Conservation (phyloP, 345 rosid species). For the Odontarrhena argentea region DNA sequence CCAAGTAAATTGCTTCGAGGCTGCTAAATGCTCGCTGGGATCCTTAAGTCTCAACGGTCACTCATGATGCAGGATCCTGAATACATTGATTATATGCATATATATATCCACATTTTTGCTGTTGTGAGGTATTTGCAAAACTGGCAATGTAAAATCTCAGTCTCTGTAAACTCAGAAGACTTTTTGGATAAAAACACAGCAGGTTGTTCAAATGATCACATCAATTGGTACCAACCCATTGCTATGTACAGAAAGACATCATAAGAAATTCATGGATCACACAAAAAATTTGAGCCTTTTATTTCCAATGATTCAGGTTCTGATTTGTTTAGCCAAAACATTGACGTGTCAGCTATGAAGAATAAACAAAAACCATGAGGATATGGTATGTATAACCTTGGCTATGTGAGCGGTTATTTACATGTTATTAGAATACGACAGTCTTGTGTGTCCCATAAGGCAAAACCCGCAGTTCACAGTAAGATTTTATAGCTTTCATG, state of each 20-base stretch:
- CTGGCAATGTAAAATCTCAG: slow-evolving; percentile 39
- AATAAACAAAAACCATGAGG: neutral
- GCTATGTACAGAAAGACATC: slow-evolving; percentile 35
- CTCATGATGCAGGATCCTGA: slow-evolving; percentile 37
- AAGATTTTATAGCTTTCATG: slow-evolving; percentile 69
- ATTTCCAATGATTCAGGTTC: slow-evolving; percentile 25
- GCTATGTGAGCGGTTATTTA: neutral
- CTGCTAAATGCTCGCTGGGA: slow-evolving; percentile 56
- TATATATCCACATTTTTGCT: slow-evolving; percentile 37
- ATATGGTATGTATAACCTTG: slow-evolving; percentile 29
- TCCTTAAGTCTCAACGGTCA: slow-evolving; percentile 50
- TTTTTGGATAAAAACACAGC: slow-evolving; percentile 29
- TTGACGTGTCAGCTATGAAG: slow-evolving; percentile 25
- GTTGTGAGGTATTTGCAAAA: slow-evolving; percentile 31
- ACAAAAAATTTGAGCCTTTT: neutral
- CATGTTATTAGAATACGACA: slow-evolving; percentile 61
- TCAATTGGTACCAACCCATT: slow-evolving; percentile 23
- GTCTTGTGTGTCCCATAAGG: slow-evolving; percentile 71
- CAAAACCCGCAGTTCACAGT: slow-evolving; percentile 85
- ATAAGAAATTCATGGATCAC: slow-evolving; percentile 10
- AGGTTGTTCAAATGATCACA: slow-evolving; percentile 27
- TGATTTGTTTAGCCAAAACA: slow-evolving; percentile 11
- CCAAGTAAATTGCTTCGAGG: slow-evolving; percentile 56
- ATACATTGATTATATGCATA: slow-evolving; percentile 27
- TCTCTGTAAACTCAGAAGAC: slow-evolving; percentile 36